These are phyloP conservation scores for Neonectria ditissima DNA, from an alignment of 2,329 filamentous ascomycete genomes.

Conservation along the genomic window DNA sequence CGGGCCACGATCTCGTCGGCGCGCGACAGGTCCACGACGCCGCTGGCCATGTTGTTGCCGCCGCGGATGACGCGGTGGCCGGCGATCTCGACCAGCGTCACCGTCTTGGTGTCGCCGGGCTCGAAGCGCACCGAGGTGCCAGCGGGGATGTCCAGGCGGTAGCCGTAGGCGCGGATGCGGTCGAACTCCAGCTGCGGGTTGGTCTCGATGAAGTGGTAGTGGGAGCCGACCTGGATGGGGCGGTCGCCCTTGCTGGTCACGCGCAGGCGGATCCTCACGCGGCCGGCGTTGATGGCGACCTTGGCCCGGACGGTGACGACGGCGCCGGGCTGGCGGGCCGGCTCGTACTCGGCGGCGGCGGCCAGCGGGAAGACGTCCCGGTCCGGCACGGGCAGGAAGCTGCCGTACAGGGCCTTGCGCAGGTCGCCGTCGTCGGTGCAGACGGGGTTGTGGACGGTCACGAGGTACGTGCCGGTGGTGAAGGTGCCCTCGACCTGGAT, in stretches of 20 bases:
- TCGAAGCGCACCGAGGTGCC: slow-evolving; percentile 95
- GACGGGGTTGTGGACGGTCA: slow-evolving; percentile 93
- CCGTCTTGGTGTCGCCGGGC: slow-evolving; percentile 91
- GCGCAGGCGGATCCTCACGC: slow-evolving; percentile 77
- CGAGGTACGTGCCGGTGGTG: slow-evolving; percentile 88
- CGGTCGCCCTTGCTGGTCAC: slow-evolving; percentile 90
- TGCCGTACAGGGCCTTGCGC: slow-evolving; percentile 88
- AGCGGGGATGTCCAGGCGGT: slow-evolving; percentile 87
- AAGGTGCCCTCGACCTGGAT: slow-evolving; percentile 97
- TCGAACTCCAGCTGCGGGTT: slow-evolving; percentile 93
- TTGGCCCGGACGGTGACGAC: slow-evolving; percentile 77
- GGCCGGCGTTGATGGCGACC: slow-evolving; percentile 78
- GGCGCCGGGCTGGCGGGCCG: slow-evolving; percentile 80
- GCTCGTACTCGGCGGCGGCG: slow-evolving; percentile 73
- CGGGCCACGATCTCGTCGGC: slow-evolving; percentile 74
- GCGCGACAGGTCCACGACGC: slow-evolving; percentile 73
- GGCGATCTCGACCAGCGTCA: slow-evolving; percentile 88
- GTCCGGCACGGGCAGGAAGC: slow-evolving; percentile 85
- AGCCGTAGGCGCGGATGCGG: slow-evolving; percentile 83
- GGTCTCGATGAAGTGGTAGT: slow-evolving; percentile 97
- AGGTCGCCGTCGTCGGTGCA: slow-evolving; percentile 87
- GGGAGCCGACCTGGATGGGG: slow-evolving; percentile 91
- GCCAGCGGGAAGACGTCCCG: slow-evolving; percentile 75
- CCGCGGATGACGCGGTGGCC: slow-evolving; percentile 84
- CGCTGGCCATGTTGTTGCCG: slow-evolving; percentile 83